Evolutionary conservation across 345 rosid species (phyloP).

Genomic region (Iberis pinnata): DNA sequence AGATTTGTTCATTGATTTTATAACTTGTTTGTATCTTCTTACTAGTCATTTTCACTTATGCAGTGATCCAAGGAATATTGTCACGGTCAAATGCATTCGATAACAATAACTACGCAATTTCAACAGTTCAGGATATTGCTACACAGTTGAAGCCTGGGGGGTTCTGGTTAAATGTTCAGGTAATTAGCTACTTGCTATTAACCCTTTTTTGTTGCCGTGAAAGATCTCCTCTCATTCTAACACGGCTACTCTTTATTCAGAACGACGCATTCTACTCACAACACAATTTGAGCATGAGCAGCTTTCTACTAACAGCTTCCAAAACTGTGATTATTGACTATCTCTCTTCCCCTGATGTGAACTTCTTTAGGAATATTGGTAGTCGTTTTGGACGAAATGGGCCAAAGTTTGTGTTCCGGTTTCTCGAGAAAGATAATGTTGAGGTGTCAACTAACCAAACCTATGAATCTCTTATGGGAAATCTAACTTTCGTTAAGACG

Average conservation of each 20-base stretch:
- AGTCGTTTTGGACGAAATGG: constrained; percentile 34
- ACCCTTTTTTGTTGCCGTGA: not conserved
- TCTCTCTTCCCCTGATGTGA: constrained; percentile 84
- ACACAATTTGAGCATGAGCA: constrained; percentile 71
- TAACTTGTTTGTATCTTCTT: no score
- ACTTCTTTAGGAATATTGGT: constrained; percentile 53
- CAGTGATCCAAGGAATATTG: constrained; percentile 57
- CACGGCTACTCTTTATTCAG: constrained; percentile 38
- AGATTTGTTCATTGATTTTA: constrained; percentile 1
- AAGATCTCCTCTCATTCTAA: constrained; percentile 11
- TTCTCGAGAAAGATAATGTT: constrained; percentile 36
- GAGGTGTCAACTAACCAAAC: constrained; percentile 82
- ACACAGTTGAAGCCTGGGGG: constrained; percentile 33
- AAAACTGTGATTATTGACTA: constrained; percentile 40
- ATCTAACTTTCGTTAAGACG: constrained; percentile 68
- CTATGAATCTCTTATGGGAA: constrained; percentile 47
- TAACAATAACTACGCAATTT: constrained; percentile 24
- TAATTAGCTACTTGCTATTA: constrained; percentile 23
- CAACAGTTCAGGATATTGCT: constrained; percentile 41
- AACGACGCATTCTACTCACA: constrained; percentile 58
- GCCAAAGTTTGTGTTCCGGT: constrained; percentile 61
- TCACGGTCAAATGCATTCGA: constrained; percentile 52
- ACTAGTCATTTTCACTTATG: constrained; percentile 16
- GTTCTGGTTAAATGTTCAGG: constrained; percentile 90
- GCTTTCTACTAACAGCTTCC: constrained; percentile 42